A percentile compares a stretch with the other conserved stretches of the same genome.
These are phyloP conservation scores for Skeletonema grethae DNA, from an alignment of 108 stramenopile species.

Conservation along the genomic window DNA sequence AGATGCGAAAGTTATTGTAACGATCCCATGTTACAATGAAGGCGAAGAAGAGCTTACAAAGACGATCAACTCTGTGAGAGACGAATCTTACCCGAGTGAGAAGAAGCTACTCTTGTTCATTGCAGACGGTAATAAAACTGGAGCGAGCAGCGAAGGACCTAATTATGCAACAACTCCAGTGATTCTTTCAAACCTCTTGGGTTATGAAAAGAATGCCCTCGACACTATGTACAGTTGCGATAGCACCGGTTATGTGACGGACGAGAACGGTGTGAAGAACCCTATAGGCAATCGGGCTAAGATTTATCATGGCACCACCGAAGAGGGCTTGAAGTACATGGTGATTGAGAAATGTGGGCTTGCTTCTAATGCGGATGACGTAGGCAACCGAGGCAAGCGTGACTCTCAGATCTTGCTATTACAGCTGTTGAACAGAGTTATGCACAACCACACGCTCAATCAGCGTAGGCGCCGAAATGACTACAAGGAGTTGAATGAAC, in stretches of 20 bases:
- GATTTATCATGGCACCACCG: constrained; percentile 9
- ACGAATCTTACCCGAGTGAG: constrained; percentile 3
- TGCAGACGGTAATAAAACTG: constrained; percentile 8
- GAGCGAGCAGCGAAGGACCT: background rate
- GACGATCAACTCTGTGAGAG: constrained; percentile 8
- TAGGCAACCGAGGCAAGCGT: constrained; percentile 62
- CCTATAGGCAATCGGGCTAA: constrained; percentile 23
- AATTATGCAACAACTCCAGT: constrained; percentile 3
- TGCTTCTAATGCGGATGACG: background rate
- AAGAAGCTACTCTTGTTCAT: constrained; percentile 5
- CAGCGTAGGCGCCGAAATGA: background rate
- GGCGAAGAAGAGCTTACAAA: constrained; percentile 9
- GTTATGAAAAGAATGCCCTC: background rate
- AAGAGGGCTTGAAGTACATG: constrained; percentile 5
- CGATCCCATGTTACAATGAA: constrained; percentile 49
- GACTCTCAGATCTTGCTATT: constrained; percentile 58
- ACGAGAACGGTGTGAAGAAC: background rate
- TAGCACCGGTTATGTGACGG: background rate
- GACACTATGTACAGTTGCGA: background rate
- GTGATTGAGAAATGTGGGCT: constrained; percentile 7
- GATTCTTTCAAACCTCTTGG: background rate
- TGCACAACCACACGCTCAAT: constrained; percentile 20
- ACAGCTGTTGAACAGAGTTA: constrained; percentile 54
- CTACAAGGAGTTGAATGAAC: constrained; percentile 42
- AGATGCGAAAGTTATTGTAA: constrained; percentile 24